A percentile compares a stretch with the other conserved stretches of the same genome.
phyloP scores from a whole-genome alignment of 129 eudicot genomes.

The Glebionis coronaria region DNA sequence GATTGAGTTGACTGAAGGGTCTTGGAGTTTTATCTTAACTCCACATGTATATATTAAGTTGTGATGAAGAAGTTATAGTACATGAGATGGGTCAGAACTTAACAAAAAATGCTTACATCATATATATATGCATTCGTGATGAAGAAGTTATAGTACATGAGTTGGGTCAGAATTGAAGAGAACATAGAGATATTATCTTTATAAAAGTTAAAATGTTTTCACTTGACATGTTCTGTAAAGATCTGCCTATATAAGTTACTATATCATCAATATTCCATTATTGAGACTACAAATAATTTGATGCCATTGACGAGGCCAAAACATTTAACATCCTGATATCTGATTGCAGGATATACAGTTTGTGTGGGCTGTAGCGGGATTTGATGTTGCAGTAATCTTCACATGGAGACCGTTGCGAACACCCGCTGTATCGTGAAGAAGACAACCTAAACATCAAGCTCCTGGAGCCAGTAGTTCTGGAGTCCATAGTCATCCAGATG shows the following conservation, averaged over 20 bases:
- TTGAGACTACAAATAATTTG: too few relatives aligned
- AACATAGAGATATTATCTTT: neutral
- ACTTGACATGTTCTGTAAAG: neutral
- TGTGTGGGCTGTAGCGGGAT: conserved; percentile 80
- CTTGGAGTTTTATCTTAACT: too few relatives aligned
- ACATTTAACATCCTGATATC: conserved; percentile 10
- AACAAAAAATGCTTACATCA: too few relatives aligned
- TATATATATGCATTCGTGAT: too few relatives aligned
- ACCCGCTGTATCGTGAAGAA: conserved; percentile 66
- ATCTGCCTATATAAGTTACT: neutral
- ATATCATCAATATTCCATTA: too few relatives aligned
- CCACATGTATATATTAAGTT: too few relatives aligned
- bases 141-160: neutral
- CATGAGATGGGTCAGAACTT: too few relatives aligned
- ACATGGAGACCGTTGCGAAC: conserved; percentile 73
- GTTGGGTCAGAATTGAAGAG: neutral
- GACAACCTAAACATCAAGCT: conserved; percentile 69
- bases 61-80: too few relatives aligned
- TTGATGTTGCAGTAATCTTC: conserved; percentile 79
- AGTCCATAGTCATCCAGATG: conserved; percentile 36
- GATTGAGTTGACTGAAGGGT: too few relatives aligned
- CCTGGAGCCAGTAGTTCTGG: conserved; percentile 62
- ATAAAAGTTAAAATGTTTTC: neutral
- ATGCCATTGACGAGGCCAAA: too few relatives aligned
- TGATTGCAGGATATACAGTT: conserved; percentile 62